A percentile compares a stretch with the other conserved stretches of the same genome.
Conservation (phyloP, 352 stramenopile species). For the Phytopythium boreale region DNA sequence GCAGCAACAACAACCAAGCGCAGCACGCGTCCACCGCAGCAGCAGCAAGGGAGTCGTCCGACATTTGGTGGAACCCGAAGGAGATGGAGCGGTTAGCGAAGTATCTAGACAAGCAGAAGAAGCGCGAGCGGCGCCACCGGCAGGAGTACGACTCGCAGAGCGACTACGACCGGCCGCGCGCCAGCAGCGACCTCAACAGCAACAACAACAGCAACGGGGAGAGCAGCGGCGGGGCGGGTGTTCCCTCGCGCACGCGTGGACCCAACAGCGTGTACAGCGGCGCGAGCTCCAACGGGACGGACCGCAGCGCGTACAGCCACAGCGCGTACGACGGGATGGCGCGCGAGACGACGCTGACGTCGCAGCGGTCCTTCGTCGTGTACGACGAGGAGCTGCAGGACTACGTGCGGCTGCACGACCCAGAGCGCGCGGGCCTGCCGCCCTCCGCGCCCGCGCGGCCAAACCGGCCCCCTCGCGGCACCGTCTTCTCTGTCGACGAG, state of each 20-base stretch:
- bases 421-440: slow-evolving; percentile 2
- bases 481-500: slow-evolving; percentile 7
- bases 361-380: slow-evolving; percentile 5
- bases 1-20: slow-evolving; percentile 14
- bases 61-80: slow-evolving; percentile 34
- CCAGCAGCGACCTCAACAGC: background rate
- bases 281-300: slow-evolving; percentile 5
- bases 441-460: background rate
- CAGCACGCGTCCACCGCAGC: background rate
- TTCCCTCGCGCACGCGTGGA: background rate
- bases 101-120: slow-evolving; percentile 21
- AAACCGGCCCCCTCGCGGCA: background rate
- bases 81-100: slow-evolving; percentile 30
- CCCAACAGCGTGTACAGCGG: slow-evolving; percentile 1
- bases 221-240: background rate
- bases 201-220: background rate
- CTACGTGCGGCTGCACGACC: slow-evolving; percentile 11
- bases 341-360: background rate
- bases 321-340: background rate
- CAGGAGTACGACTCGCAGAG: slow-evolving; percentile 5
- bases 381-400: slow-evolving; percentile 8
- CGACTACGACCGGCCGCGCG: slow-evolving; percentile 6
- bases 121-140: slow-evolving; percentile 15
- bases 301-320: background rate
- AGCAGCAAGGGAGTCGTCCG: slow-evolving; percentile 3